Percentiles rank a stretch among this genome's conserved stretches.
Conservation (phyloP, 768 basidiomycete genomes). For the Punctularia strigosozonata region DNA sequence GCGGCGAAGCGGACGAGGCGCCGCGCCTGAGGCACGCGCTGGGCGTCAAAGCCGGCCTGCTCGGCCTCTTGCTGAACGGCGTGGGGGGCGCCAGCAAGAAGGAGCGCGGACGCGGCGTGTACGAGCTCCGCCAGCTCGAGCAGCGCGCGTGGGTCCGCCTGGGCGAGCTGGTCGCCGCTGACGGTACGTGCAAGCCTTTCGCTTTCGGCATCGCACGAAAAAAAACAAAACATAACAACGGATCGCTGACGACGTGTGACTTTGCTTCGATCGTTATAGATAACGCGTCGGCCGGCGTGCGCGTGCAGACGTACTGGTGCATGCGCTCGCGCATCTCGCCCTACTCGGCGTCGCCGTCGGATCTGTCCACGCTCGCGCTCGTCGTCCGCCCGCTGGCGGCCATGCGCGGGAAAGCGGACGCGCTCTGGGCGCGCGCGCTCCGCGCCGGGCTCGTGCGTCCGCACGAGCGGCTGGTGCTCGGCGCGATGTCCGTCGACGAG, state of each 20-base stretch:
- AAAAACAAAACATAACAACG: too few relatives aligned
- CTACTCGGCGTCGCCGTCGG: constrained; percentile 28
- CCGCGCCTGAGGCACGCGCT: constrained; percentile 26
- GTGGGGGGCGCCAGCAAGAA: constrained; percentile 15
- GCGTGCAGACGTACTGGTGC: constrained; percentile 43
- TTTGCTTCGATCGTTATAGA: constrained; percentile 10
- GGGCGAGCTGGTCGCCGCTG: constrained; percentile 33
- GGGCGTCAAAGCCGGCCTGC: constrained; percentile 23
- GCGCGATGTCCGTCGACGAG: constrained; percentile 38
- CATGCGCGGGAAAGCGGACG: constrained; percentile 29
- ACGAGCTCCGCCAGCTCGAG: constrained; percentile 30
- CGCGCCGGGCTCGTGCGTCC: constrained; percentile 21
- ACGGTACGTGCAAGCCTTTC: constrained; percentile 22
- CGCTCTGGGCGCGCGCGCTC: constrained; percentile 33
- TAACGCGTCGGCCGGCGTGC: constrained; percentile 21
- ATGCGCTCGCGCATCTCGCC: constrained; percentile 31
- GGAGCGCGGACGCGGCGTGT: constrained; percentile 16
- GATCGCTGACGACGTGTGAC: too few relatives aligned
- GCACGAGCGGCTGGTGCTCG: constrained; percentile 45
- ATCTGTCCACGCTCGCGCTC: constrained; percentile 48
- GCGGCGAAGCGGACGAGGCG: constrained; percentile 27
- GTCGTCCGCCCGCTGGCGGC: constrained; percentile 34
- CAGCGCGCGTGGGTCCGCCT: constrained; percentile 39
- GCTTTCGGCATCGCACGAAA: too few relatives aligned
- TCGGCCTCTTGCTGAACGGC: constrained; percentile 22